Evolutionary conservation across 2,329 filamentous ascomycete genomes (phyloP).

Genomic region (Claviceps sp.): DNA sequence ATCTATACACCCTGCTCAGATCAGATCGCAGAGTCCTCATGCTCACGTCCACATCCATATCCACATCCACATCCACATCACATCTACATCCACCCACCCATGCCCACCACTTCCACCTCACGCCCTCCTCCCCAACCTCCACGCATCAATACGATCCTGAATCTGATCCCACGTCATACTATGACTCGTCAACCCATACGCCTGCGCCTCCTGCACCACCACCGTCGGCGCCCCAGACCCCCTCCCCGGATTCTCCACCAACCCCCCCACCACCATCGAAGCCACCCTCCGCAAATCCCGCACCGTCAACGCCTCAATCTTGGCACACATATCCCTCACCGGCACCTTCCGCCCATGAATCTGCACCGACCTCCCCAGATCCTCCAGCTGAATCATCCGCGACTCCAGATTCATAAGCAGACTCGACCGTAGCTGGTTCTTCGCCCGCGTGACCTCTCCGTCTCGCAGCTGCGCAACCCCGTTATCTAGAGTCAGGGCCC

Average conservation of each 20-base stretch:
- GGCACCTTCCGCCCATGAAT: constrained; percentile 90
- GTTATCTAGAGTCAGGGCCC: constrained; percentile 59
- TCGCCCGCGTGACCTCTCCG: constrained; percentile 77
- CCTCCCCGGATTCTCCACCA: constrained; percentile 57
- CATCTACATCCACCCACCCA: background rate
- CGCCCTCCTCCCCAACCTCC: constrained; percentile 57
- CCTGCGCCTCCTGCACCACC: constrained; percentile 81
- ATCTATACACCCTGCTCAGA: no score
- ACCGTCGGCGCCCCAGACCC: constrained; percentile 88
- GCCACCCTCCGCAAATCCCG: constrained; percentile 74
- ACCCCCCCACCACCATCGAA: constrained; percentile 60
- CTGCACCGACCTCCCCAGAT: constrained; percentile 87
- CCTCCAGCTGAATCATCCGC: constrained; percentile 94
- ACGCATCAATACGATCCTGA: constrained; percentile 70
- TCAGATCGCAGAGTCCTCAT: no score
- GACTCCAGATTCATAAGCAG: constrained; percentile 96
- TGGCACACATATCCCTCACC: constrained; percentile 81
- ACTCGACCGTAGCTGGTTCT: constrained; percentile 86
- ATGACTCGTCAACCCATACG: constrained; percentile 53
- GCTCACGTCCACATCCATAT: no score
- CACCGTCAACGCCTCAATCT: constrained; percentile 72
- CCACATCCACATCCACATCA: no score
- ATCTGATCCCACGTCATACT: constrained; percentile 77
- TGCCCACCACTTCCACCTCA: background rate
- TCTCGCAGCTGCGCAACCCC: constrained; percentile 61